Percentiles rank a stretch among this genome's conserved stretches.
These are phyloP conservation scores for Carex scoparia DNA, from an alignment of 176 grass and related monocot species.

Conservation along the genomic window DNA sequence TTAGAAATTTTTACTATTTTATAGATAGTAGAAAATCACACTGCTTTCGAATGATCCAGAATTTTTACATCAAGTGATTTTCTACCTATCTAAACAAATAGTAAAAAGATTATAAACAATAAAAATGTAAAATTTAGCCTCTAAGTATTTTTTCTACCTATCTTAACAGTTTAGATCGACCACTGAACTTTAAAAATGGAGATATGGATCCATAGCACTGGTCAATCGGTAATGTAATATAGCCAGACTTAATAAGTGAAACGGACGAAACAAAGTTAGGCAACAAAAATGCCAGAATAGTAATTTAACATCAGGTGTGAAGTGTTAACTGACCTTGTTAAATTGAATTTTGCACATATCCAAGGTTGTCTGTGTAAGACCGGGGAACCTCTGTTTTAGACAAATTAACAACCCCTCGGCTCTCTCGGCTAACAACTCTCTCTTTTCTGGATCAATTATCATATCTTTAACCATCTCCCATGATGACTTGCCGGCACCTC, in stretches of 20 bases:
- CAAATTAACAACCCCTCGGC: constrained; percentile 78
- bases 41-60: no score
- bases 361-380: constrained; percentile 76
- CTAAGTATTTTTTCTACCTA: no score
- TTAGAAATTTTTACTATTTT: no score
- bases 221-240: no score
- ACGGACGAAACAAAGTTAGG: not conserved
- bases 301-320: not conserved
- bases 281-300: not conserved
- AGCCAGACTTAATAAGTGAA: not conserved
- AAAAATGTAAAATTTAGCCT: no score
- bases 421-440: constrained; percentile 59
- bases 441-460: constrained; percentile 68
- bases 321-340: constrained; percentile 56
- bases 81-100: no score
- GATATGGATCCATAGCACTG: no score
- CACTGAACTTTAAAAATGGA: no score
- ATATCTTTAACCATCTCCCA: constrained; percentile 91
- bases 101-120: no score
- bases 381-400: constrained; percentile 94
- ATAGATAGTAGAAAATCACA: no score
- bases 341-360: constrained; percentile 97
- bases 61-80: no score
- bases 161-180: no score
- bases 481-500: constrained; percentile 52